Conservation (phyloP, 768 basidiomycete species). For the Lyophyllum atratum region DNA sequence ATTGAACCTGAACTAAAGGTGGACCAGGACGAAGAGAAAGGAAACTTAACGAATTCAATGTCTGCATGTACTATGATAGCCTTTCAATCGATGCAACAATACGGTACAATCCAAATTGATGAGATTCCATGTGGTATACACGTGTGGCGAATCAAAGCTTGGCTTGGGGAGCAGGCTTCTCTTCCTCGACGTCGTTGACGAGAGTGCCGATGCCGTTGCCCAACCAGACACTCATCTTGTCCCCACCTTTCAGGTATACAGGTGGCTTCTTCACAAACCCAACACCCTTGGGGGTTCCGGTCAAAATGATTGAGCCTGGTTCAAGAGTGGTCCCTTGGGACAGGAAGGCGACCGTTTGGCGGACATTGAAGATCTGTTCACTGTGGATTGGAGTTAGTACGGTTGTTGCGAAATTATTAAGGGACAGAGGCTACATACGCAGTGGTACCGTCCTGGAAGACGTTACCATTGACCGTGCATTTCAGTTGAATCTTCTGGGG, state of each 20-base stretch:
- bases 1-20: constrained; percentile 30
- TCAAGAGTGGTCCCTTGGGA: constrained; percentile 84
- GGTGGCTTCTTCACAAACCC: constrained; percentile 77
- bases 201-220: constrained; percentile 78
- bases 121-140: neutral
- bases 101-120: neutral
- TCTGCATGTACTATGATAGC: neutral
- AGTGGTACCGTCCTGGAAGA: constrained; percentile 78
- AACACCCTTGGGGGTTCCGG: constrained; percentile 81
- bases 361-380: constrained; percentile 80
- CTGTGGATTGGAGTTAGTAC: constrained; percentile 35
- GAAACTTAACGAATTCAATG: neutral
- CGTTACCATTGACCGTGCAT: constrained; percentile 64
- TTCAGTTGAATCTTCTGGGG: constrained; percentile 67
- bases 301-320: constrained; percentile 81
- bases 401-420: neutral
- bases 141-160: constrained; percentile 38
- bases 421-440: constrained; percentile 47
- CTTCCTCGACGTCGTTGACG: constrained; percentile 77
- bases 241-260: constrained; percentile 71
- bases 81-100: neutral
- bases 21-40: neutral
- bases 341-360: constrained; percentile 76
- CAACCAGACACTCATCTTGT: constrained; percentile 68
- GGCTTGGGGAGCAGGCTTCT: constrained; percentile 36